Base-by-base conservation (phyloP, 768 basidiomycete species). In the Gloeostereum incarnatum region DNA sequence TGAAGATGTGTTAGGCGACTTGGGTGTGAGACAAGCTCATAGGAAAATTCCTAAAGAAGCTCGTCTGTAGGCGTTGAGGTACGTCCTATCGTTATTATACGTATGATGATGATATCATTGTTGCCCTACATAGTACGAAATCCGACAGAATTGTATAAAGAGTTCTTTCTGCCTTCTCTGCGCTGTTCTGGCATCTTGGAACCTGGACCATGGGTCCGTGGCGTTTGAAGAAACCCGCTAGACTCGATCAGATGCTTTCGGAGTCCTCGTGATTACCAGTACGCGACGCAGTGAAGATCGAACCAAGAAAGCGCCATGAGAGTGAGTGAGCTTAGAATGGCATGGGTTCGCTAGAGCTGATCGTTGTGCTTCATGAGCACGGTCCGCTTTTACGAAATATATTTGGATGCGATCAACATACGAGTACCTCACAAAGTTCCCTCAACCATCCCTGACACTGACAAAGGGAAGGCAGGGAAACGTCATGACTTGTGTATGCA, bases 11-110 rank as follows among this genome's bases (percentile, higher is more conserved):
- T 52, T 74, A 31, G 65, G 59, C 4, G 72, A 73, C 48, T 54
- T 75, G 3, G 69, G 73, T 18, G 68, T 73, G 2, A 62, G 69
- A 29, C 69, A 72, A 50, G 70, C 70, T 5, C 62, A 70, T 41
- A 59, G 66, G 35, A 49, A 52, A 20, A 73, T 75, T 62, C 71
- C 71, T 4, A 55, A 53, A 48, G 60, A 67, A 31, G 58, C 60
- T 20, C 53, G 65, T 21, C 47, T 69, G 43, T 73, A 36, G 22
- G 20, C 13, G n/a, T 9, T 11, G 24, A 24, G 20, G 18, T 8
- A n/a, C 9, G 22, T 14, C n/a, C 2, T 3, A 25, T 27, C 14
- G 26, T 14, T 27, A 27, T 27, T 19, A 8, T 33, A 34, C 26
- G 14, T 8, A 29, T 29, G 9, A 8, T 29, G 26, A 14, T 29